These are phyloP conservation scores for Pseudomassariella vexata DNA, from an alignment of 2,329 filamentous ascomycete genomes.

Conservation along the genomic window DNA sequence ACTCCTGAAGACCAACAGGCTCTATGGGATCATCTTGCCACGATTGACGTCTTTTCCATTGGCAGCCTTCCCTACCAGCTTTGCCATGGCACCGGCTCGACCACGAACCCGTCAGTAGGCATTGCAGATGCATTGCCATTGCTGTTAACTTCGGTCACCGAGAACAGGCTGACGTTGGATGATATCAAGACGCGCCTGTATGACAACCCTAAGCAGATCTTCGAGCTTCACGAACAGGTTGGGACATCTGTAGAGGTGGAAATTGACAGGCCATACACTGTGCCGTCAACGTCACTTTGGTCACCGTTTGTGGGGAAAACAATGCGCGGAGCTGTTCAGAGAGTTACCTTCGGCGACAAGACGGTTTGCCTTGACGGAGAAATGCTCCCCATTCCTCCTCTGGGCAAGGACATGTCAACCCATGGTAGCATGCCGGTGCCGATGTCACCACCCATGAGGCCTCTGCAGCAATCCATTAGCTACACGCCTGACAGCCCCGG, in stretches of 20 bases:
- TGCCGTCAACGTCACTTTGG: constrained; percentile 49
- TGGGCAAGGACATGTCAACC: constrained; percentile 71
- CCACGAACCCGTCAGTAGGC: constrained; percentile 55
- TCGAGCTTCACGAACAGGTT: constrained; percentile 76
- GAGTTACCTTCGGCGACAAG: constrained; percentile 69
- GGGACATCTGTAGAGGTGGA: constrained; percentile 70
- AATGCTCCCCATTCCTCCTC: constrained; percentile 46
- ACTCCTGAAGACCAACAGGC: constrained; percentile 63
- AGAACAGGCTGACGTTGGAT: constrained; percentile 67
- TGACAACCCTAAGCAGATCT: constrained; percentile 75
- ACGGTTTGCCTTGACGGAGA: constrained; percentile 72
- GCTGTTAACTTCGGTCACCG: constrained; percentile 68
- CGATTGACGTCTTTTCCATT: constrained; percentile 74
- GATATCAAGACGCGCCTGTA: constrained; percentile 67
- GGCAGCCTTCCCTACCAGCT: constrained; percentile 75
- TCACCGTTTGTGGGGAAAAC: constrained; percentile 67
- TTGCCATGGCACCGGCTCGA: constrained; percentile 45
- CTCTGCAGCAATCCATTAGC: constrained; percentile 32
- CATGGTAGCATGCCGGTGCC: constrained; percentile 46
- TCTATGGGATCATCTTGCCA: constrained; percentile 67
- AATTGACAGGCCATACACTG: constrained; percentile 63
- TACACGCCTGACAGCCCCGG: constrained; percentile 30
- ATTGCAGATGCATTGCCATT: constrained; percentile 70
- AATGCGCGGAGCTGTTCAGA: constrained; percentile 65
- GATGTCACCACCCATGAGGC: constrained; percentile 54